Evolutionary conservation across 148 eudicot genomes (phyloP).

Genomic region (Fagopyrum esculentum): DNA sequence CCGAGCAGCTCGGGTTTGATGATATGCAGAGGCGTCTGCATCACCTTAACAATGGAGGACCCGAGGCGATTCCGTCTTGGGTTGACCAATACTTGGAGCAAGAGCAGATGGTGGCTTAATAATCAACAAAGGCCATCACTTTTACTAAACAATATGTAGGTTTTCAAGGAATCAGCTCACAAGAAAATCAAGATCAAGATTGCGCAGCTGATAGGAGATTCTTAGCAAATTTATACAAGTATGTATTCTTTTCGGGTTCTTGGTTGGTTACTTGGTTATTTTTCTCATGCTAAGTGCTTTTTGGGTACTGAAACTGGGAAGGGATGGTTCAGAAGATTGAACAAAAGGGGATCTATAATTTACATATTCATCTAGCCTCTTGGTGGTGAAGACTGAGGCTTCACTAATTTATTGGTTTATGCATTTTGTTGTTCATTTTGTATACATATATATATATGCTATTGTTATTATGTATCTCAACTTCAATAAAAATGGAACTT

Average conservation of each 20-base stretch:
- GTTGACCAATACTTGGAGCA: slow-evolving; percentile 74
- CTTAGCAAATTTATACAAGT: slow-evolving; percentile 1
- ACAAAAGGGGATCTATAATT: slow-evolving; percentile 7
- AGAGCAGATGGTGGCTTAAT: slow-evolving; percentile 72
- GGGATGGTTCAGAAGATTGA: slow-evolving; percentile 11
- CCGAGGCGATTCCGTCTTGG: slow-evolving; percentile 54
- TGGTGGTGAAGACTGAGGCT: slow-evolving; percentile 9
- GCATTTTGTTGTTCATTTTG: slow-evolving; percentile 12
- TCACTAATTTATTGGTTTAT: slow-evolving; percentile 12
- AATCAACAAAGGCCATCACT: background rate
- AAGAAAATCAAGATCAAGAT: background rate
- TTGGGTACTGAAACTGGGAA: background rate
- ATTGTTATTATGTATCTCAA: background rate
- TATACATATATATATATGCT: slow-evolving; percentile 2
- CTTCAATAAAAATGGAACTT: slow-evolving; percentile 7
- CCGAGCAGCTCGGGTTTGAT: slow-evolving; percentile 26
- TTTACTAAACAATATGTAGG: slow-evolving; percentile 2
- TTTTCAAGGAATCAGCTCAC: background rate
- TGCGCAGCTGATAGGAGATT: slow-evolving; percentile 2
- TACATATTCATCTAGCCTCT: background rate
- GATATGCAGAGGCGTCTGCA: slow-evolving; percentile 28
- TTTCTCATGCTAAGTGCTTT: background rate
- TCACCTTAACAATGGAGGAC: slow-evolving; percentile 30
- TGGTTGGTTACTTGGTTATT: background rate
- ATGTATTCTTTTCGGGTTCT: slow-evolving; percentile 4